Base-by-base conservation (phyloP, 371 early-diverging fungal species). In the Haplosporangium sp. region DNA sequence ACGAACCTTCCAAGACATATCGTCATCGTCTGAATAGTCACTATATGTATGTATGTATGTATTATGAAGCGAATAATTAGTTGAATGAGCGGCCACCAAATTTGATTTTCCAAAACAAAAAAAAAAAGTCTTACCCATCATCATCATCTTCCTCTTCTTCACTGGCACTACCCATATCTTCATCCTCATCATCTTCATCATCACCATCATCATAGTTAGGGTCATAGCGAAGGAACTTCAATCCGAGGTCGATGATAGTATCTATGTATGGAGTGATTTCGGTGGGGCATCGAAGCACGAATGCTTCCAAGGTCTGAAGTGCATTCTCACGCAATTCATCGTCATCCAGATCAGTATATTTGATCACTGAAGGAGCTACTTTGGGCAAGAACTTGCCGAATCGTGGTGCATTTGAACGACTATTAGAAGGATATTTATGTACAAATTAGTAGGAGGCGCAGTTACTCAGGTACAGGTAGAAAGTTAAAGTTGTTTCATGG, bases 1-100 rank as follows among this genome's bases (percentile, higher is more conserved):
- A 48, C 98, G 94, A 13, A 97, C 95, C 76, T 97, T 96, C 97
- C 97, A 97, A 0, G 96, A 93, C 82, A 90, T 89, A 65, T 94
- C 94, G 65, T 94, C 94, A 59, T 94, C 93, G 56, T 94, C 92
- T 1, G 93, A 93, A 83, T 93, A 95, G 55, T 89, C 92, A 48
- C 90, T 89, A 83, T 61, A 55, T 9, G n/a, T 60, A 60, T 39
- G 8, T 37, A 19, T 38, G n/a, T 27, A 44, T 20, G 9, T 19
- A 60, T 45, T 27, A 9, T 19, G 61, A 3, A 38, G 39, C 3
- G 35, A 38, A 39, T 4, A 66, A 20, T 48, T 50, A 19, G 66
- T 11, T 44, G n/a, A 35, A 15, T 42, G 50, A 53, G 63, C 27
- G 13, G 13, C 15, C 13, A 47, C 15, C 1, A 13, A 15, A 13